A percentile compares a stretch with the other conserved stretches of the same genome.
phyloP scores from a whole-genome alignment of 495 filamentous ascomycete species.

The Mycothermus thermophilus region DNA sequence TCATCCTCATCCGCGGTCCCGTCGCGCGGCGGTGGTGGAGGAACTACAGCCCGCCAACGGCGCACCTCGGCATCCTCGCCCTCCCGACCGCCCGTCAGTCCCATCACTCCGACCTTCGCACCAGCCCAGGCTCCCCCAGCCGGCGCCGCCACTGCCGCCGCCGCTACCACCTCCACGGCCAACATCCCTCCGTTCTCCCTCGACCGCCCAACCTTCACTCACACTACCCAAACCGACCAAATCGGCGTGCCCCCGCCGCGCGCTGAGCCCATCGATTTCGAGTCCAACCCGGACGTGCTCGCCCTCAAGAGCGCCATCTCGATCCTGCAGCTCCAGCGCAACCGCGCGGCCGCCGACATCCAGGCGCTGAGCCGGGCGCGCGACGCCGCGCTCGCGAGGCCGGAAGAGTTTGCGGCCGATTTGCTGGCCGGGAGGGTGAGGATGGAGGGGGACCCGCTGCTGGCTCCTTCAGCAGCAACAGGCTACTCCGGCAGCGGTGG shows the following conservation, averaged over 20 bases:
- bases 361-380: constrained; percentile 48
- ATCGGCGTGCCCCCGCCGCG: constrained; percentile 33
- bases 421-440: constrained; percentile 39
- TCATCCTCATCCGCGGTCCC: constrained; percentile 2
- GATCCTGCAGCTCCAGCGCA: constrained; percentile 69
- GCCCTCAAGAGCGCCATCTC: constrained; percentile 68
- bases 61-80: constrained; percentile 11
- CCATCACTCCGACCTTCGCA: constrained; percentile 29
- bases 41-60: neutral
- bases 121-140: constrained; percentile 8
- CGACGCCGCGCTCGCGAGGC: constrained; percentile 48
- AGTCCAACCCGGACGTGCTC: constrained; percentile 69
- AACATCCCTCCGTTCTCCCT: constrained; percentile 16
- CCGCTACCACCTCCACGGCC: constrained; percentile 1
- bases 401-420: constrained; percentile 51
- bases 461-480: too few relatives aligned
- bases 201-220: constrained; percentile 27
- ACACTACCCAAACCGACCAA: constrained; percentile 25
- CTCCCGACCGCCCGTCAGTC: constrained; percentile 27
- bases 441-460: constrained; percentile 24
- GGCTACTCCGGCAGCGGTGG: constrained; percentile 12
- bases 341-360: constrained; percentile 60
- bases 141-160: neutral
- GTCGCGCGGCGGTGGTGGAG: neutral
- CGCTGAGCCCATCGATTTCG: constrained; percentile 56